Conservation (phyloP, 2,329 filamentous ascomycete species). For the Keithomyces neogunnii region DNA sequence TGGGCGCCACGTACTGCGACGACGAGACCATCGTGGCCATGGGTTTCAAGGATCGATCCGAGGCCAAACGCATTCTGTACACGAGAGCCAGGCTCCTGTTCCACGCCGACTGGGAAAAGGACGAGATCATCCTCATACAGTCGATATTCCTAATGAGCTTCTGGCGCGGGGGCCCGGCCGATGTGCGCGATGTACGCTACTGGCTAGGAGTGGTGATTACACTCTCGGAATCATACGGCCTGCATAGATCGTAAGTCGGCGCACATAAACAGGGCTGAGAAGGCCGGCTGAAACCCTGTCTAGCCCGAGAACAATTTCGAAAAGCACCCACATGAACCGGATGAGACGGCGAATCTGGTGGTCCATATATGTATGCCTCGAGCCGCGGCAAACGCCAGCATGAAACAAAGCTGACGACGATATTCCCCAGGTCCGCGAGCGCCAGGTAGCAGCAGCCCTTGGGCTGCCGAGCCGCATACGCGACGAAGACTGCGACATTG, state of each 20-base stretch:
- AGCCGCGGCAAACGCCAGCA: slow-evolving; percentile 12
- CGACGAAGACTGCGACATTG: slow-evolving; percentile 30
- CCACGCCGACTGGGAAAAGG: slow-evolving; percentile 43
- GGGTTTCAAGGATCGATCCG: slow-evolving; percentile 37
- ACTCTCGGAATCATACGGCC: slow-evolving; percentile 39
- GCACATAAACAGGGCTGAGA: not conserved
- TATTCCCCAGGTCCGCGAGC: slow-evolving; percentile 21
- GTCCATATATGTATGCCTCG: slow-evolving; percentile 38
- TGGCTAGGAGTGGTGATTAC: slow-evolving; percentile 43
- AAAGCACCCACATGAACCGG: slow-evolving; percentile 17
- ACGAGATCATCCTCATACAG: slow-evolving; percentile 40
- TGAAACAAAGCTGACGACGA: slow-evolving; percentile 1
- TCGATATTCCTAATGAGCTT: slow-evolving; percentile 47
- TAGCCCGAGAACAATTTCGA: slow-evolving; percentile 19
- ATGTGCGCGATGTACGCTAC: slow-evolving; percentile 39
- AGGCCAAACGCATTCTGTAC: slow-evolving; percentile 42
- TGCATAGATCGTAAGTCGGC: slow-evolving; percentile 29
- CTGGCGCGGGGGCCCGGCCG: slow-evolving; percentile 40
- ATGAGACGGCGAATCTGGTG: slow-evolving; percentile 43
- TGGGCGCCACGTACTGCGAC: slow-evolving; percentile 44
- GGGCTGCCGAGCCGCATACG: slow-evolving; percentile 28
- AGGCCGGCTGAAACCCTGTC: not conserved
- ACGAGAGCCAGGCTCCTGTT: slow-evolving; percentile 41
- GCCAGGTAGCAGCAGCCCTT: slow-evolving; percentile 27
- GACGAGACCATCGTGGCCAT: slow-evolving; percentile 33